Conservation (phyloP, 108 stramenopile species). For the Bacterosira constricta region DNA sequence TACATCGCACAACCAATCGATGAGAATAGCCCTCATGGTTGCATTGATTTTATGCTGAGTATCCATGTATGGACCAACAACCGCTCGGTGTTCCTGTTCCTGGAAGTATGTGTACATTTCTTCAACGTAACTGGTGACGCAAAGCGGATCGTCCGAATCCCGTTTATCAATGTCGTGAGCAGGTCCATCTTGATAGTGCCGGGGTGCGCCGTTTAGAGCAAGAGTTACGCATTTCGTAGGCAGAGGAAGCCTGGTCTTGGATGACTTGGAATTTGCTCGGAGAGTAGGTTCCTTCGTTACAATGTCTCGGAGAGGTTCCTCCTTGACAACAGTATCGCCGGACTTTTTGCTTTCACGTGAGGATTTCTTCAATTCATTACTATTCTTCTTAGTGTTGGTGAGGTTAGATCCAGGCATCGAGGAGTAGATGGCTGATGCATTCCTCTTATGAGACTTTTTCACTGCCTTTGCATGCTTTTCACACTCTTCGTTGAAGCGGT, state of each 20-base stretch:
- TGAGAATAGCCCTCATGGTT: slow-evolving; percentile 87
- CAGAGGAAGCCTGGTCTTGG: neutral
- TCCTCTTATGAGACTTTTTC: neutral
- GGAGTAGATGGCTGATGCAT: neutral
- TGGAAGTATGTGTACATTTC: slow-evolving; percentile 85
- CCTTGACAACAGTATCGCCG: too few species aligned
- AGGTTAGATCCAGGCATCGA: neutral
- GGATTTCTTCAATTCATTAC: neutral
- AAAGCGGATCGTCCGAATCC: slow-evolving; percentile 74
- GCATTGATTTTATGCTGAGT: slow-evolving; percentile 78
- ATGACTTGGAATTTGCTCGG: neutral
- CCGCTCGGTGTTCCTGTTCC: slow-evolving; percentile 55
- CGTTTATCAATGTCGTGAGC: slow-evolving; percentile 82
- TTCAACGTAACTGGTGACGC: slow-evolving; percentile 80
- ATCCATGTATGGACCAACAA: slow-evolving; percentile 70
- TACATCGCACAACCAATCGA: slow-evolving; percentile 94
- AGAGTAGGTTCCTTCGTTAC: neutral
- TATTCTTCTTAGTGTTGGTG: neutral
- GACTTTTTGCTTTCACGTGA: neutral
- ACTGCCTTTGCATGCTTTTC: neutral
- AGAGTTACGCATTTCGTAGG: neutral
- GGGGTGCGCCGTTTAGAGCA: neutral
- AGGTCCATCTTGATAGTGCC: neutral
- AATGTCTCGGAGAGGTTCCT: too few species aligned
- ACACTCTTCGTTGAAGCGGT: neutral